Evolutionary conservation across 2,329 filamentous ascomycete genomes (phyloP), one percentile per base, ranked within the genome.

Genomic region (Lasiodiplodia sp.): DNA sequence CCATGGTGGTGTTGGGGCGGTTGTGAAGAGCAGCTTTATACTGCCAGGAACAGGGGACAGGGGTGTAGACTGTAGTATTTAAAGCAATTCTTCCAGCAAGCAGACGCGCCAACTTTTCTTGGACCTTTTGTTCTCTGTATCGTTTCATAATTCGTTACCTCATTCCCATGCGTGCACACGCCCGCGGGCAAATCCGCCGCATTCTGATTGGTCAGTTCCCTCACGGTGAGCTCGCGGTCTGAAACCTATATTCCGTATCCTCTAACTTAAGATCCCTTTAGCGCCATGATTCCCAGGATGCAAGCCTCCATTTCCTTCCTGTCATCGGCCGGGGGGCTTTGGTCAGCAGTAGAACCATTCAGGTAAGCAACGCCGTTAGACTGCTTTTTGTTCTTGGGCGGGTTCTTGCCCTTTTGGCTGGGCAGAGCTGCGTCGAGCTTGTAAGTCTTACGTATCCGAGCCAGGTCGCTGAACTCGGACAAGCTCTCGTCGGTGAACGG

Each of bases 211-310:
- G 44, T 38, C 31, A 21, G 31, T 34, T n/a, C 58, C 11, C 58
- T 49, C 60, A 34, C 60, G 40, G 16, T 23, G 16, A 38, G 16
- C 28, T 38, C 44, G 38, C 53, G 63, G 52, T 14, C 10, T 23
- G 52, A 63, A 68, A 63, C 34, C 51, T 53, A 40, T 38, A 28
- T 38, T 47, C 28, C 31, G 8, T 11, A n/a, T 23, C 10, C 23
- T 64, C 60, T 64, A 64, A 52, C 38, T 80, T 75, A 85, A 52
- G 81, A 81, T 28, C 91, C 91, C 72, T 92, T 88, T 72, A 96
- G 78, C 1, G 94, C 93, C 87, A 97, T 96, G 18, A 88, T 87
- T 1, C 92, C 90, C 66, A 97, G 74, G 5, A 95, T 83, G 52
- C 92, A 83, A 66, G 87, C 84, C 76, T 96, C 92, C 53, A 92